Evolutionary conservation across 257 asterid genomes (phyloP).

Genomic region (Solanum neorickii): DNA sequence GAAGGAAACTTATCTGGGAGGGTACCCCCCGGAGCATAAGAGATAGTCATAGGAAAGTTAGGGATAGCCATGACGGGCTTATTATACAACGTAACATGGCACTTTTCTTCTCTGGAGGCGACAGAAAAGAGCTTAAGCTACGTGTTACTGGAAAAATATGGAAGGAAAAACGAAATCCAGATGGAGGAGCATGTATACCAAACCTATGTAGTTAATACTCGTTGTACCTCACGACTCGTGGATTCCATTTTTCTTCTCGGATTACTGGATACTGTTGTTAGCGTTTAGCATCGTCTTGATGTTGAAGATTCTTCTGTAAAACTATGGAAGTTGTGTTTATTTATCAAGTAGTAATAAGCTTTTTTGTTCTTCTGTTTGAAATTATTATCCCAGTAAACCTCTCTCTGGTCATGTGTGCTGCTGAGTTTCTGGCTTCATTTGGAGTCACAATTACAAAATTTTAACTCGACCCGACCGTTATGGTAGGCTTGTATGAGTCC

Average conservation of each 20-base stretch:
- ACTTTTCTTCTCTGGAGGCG: background rate
- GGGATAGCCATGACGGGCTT: slow-evolving; percentile 25
- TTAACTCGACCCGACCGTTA: too few relatives aligned
- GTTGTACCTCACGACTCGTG: background rate
- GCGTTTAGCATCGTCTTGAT: background rate
- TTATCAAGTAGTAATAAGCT: background rate
- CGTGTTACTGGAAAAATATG: background rate
- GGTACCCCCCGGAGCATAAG: slow-evolving; percentile 50
- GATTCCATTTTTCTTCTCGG: background rate
- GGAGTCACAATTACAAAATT: background rate
- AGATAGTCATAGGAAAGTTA: slow-evolving; percentile 44
- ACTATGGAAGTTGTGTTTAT: background rate
- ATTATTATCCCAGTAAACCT: background rate
- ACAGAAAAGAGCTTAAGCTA: background rate
- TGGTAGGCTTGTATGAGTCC: background rate
- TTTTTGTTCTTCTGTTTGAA: background rate
- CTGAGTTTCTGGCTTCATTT: background rate
- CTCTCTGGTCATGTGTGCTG: background rate
- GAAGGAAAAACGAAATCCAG: background rate
- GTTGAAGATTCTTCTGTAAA: background rate
- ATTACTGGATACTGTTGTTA: background rate
- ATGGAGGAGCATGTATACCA: slow-evolving; percentile 36
- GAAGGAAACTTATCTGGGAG: slow-evolving; percentile 43
- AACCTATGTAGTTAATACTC: slow-evolving; percentile 17
- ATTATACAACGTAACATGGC: background rate